Base-by-base conservation (phyloP, 495 filamentous ascomycete genomes). In the Evernia prunastri region DNA sequence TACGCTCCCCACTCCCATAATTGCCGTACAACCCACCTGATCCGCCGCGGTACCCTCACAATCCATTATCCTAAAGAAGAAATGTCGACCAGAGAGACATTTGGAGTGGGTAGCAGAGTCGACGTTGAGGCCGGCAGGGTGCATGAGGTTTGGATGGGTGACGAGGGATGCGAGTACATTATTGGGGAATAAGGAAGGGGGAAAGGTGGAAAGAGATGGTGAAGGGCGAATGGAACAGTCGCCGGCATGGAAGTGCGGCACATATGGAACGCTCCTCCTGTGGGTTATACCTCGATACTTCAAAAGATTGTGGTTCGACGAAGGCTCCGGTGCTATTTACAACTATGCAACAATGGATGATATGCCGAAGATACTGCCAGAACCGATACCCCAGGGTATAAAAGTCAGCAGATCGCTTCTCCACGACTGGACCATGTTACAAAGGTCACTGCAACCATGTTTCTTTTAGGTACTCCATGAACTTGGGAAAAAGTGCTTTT, bases 81-180 rank as follows among this genome's bases (percentile, higher is more conserved):
- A 49, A 73, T 70, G 35, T 78, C 78, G 1, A 81, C 72, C 63
- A 90, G 87, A 74, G 83, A 84, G 72, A 91, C 86, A 4, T 89
- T 88, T 70, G 81, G 82, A 0, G 78, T 78, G 4, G 90, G 90
- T 0, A 83, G 80, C 18, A 77, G 90, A 61, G 71, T 94, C n/a
- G 89, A 93, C 75, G 89, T 95, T 4, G 87, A 87, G 11, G 87
- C 88, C 1, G 79, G 80, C 0, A 82, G 84, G 51, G 62, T 84
- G 13, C 91, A 94, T 75, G 90, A 94, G 78, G 89, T 94, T 25
- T 94, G 90, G 91, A 85, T 92, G 67, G 90, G 91, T 0, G 45
- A 72, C 1, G 79, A 86, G 60, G 91, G 91, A 0, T 95, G 91
- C 75, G 91, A 89, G 45, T 91, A 90, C 78, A 88, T 93, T 27